These are phyloP conservation scores for Colletotrichum sp. DNA, from an alignment of 2,329 filamentous ascomycete genomes.

Conservation along the genomic window DNA sequence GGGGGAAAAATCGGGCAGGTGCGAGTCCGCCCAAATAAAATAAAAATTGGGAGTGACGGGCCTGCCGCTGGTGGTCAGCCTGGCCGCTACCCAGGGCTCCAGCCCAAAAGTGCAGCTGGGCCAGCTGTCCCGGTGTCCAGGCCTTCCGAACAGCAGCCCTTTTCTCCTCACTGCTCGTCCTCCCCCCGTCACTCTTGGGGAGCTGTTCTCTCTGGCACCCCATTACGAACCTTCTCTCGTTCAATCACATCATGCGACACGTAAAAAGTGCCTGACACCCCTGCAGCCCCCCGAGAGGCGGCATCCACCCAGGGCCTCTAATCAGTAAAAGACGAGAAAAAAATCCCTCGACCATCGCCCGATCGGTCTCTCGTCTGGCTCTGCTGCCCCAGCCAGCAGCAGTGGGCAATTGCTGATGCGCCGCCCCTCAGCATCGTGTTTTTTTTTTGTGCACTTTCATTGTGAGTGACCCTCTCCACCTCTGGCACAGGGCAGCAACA, in stretches of 20 bases:
- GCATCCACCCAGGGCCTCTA: slow-evolving; percentile 18
- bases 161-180: background rate
- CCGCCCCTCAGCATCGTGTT: background rate
- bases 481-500: background rate
- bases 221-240: slow-evolving; percentile 1
- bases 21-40: slow-evolving; percentile 26
- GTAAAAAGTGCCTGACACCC: slow-evolving; percentile 9
- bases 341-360: slow-evolving; percentile 3
- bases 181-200: background rate
- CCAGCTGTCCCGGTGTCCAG: background rate
- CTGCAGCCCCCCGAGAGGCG: slow-evolving; percentile 9
- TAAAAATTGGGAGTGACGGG: background rate
- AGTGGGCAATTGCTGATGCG: background rate
- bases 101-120: background rate
- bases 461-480: background rate
- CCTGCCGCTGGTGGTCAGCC: background rate
- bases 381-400: background rate
- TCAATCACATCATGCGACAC: slow-evolving; percentile 21
- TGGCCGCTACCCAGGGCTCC: background rate
- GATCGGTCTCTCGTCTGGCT: slow-evolving; percentile 4
- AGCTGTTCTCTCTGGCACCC: background rate
- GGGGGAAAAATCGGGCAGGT: slow-evolving; percentile 31
- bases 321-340: slow-evolving; percentile 12
- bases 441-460: background rate
- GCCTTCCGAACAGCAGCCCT: background rate